Evolutionary conservation across 176 grass and related monocot species (phyloP).

Genomic region (Lolium rigidum): DNA sequence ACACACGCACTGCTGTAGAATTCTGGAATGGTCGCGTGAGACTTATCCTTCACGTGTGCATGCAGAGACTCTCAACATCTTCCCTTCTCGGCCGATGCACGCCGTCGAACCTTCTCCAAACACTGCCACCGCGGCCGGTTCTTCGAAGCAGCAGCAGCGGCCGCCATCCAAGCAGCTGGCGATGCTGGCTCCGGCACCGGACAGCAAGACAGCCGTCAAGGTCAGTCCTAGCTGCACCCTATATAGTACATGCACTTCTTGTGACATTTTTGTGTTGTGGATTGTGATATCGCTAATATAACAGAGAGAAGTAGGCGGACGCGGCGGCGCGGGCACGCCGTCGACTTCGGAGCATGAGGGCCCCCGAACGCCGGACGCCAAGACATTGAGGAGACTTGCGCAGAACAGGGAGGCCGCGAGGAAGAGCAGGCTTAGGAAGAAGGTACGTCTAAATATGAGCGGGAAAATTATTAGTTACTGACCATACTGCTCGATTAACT

Average conservation of each 20-base stretch:
- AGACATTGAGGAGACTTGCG: constrained; percentile 55
- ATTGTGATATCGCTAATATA: not conserved
- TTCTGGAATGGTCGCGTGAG: not conserved
- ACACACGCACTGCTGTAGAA: not conserved
- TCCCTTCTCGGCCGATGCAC: constrained; percentile 82
- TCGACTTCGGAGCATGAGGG: constrained; percentile 36
- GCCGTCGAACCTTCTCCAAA: constrained; percentile 41
- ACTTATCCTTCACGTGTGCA: not conserved
- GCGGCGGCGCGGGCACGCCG: constrained; percentile 26
- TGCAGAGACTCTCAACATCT: constrained; percentile 77
- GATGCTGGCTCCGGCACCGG: constrained; percentile 13
- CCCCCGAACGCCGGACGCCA: constrained; percentile 43
- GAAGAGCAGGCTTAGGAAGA: constrained; percentile 68
- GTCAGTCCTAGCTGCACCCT: constrained; percentile 22
- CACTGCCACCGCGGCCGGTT: not conserved
- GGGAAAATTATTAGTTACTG: not conserved
- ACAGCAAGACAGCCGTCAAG: constrained; percentile 40
- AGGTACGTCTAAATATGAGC: constrained; percentile 24
- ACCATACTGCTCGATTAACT: not conserved
- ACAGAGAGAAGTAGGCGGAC: constrained; percentile 41
- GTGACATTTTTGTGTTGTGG: not conserved
- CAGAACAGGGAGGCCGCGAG: constrained; percentile 64
- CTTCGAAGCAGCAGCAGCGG: constrained; percentile 7
- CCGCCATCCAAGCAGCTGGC: constrained; percentile 19
- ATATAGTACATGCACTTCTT: too few relatives aligned